Evolutionary conservation across 441 rosid genomes (phyloP), one percentile per base, ranked within the genome.

Genomic region (Eutrema salsugineum): DNA sequence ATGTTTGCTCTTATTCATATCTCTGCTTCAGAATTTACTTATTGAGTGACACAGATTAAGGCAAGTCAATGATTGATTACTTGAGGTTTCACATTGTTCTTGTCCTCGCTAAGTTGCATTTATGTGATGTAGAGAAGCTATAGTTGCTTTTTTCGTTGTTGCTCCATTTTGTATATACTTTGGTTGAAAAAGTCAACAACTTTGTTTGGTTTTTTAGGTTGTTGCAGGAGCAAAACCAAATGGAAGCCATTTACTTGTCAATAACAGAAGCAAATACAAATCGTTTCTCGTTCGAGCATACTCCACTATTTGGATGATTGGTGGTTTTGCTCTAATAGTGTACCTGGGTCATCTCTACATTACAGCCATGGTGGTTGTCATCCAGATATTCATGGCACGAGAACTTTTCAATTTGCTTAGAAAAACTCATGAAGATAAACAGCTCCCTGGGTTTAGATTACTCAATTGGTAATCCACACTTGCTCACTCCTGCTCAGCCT

Each of bases 271-370:
- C 79, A 94, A 94, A 71, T 91, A 94, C 79, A 87, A 77, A 30
- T 89, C 92, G 6, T 81, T 94, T 83, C 81, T 82, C 84, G 65
- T 90, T 40, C 83, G 97, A 44, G 78, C 97, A 1, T 70, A 82
- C 80, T 91, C 98, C 47, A 80, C 95, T 15, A 22, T 94, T 54
- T 94, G 99, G 97, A 94, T 94, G 99, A 85, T 91, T 20, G 94
- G 87, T n/a, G 88, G 88, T 42, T 91, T 91, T 72, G 83, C 83
- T 22, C 67, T 91, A 3, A 77, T 86, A 65, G 88, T 94, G 62
- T 94, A 90, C 86, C 20, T 90, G 82, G 97, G 98, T n/a, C 98
- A 94, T 85, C 91, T 94, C 33, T 94, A 87, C 71, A 91, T 94
- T 58, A 78, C 89, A 61, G 98, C 98, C 66, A 83, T 89, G 86